Base-by-base conservation (phyloP, 1,284 basidiomycete species). In the Cryptococcus amylolentus region DNA sequence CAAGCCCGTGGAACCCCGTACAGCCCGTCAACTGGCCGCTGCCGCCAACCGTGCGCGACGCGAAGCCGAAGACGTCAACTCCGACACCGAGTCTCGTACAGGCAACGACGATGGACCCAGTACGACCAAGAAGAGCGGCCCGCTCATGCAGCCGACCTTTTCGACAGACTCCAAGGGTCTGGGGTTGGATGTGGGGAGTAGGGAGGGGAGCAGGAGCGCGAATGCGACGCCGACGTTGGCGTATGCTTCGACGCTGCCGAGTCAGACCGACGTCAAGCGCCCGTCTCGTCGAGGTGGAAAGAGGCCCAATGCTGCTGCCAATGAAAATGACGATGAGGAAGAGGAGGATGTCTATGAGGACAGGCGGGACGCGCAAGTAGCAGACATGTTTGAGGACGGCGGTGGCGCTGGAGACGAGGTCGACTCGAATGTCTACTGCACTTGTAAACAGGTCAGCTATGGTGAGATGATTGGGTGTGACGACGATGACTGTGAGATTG, bases 381-480 rank as follows among this genome's bases (percentile, higher is more conserved):
- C 31, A 31, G 37, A 38, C n/a, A 18, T 20, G 48, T 20, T 20
- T 37, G 48, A 49, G 9, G 65, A 68, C 39, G 56, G 55, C 48
- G n/a, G 39, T 45, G 56, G 41, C 3, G 62, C 51, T 40, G 58
- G 52, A 12, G 67, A 67, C 18, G 64, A 68, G 38, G 66, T 57
- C 7, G 86, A 89, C 63, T 82, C 84, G 56, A 84, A 81, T 64
- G 82, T 83, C 20, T 98, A 98, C 77, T 98, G 94, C 77, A 84
- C 88, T 79, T 98, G 94, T 75, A 83, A 90, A 61, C 83, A 87
- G 26, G 82, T 87, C 55, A 91, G 89, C 47, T 72, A 68, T 54
- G 72, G 94, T 35, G 89, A 94, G 77, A 98, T 98, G 94, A 92
- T 98, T 68, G 94, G 86, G 3, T 98, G 94, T 73, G 94, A 98